Conservation (phyloP, 2,329 filamentous ascomycete species). For the Monilinia fructigena region DNA sequence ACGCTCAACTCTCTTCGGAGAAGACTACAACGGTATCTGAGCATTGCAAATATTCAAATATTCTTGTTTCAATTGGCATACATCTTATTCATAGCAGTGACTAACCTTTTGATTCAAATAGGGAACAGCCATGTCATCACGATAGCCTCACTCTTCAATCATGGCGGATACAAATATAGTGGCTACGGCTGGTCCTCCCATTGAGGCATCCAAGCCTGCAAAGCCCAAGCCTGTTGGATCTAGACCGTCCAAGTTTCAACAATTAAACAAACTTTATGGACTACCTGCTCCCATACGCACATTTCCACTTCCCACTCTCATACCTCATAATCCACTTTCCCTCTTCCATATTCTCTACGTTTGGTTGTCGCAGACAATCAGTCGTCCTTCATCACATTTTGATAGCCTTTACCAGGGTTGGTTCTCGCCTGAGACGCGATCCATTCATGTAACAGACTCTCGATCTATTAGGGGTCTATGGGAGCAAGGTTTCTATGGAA, state of each 20-base stretch:
- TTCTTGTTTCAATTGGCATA: constrained; percentile 14
- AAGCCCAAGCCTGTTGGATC: constrained; percentile 26
- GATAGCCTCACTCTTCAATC: constrained; percentile 28
- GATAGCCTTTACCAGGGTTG: constrained; percentile 66
- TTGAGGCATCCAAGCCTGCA: constrained; percentile 7
- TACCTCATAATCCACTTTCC: constrained; percentile 90
- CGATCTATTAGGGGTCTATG: constrained; percentile 77
- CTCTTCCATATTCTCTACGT: constrained; percentile 75
- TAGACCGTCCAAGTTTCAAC: constrained; percentile 41
- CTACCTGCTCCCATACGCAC: constrained; percentile 77
- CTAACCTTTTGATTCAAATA: constrained; percentile 27
- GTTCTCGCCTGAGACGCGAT: constrained; percentile 79
- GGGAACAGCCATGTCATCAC: constrained; percentile 33
- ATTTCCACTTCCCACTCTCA: constrained; percentile 81
- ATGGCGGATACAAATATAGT: constrained; percentile 34
- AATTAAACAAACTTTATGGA: constrained; percentile 72
- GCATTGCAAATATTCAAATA: constrained; percentile 44
- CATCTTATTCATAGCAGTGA: not conserved
- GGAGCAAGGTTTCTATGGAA: constrained; percentile 97
- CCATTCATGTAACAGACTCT: constrained; percentile 78
- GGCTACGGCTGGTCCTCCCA: constrained; percentile 21
- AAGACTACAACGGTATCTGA: constrained; percentile 99
- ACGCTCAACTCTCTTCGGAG: constrained; percentile 57
- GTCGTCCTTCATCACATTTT: constrained; percentile 62
- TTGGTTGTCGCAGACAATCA: constrained; percentile 71